Evolutionary conservation across 2,329 filamentous ascomycete species (phyloP), one percentile per base, ranked within the genome.

Genomic region (Trichoderma sp.): DNA sequence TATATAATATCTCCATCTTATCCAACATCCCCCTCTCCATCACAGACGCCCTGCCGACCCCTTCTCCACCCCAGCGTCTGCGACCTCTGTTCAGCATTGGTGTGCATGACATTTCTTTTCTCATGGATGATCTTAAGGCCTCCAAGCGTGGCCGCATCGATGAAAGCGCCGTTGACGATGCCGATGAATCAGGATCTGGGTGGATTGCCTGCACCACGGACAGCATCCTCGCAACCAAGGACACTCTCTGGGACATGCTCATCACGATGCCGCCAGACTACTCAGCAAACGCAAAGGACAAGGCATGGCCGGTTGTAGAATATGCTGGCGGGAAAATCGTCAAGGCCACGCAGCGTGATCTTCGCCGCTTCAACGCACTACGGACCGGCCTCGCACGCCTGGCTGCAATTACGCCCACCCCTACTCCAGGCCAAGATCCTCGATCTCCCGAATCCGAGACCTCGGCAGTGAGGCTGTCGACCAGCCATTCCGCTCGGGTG

Each of bases 191-290:
- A 27, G 84, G 84, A 35, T 80, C 85, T 15, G 92, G 93, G 45
- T 99, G 94, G 93, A 90, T 97, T 68, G 95, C 94, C 13, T 97
- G 94, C 78, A 97, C 94, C 3, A 98, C 94, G 2, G 95, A 99
- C 80, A 94, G 92, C 75, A 95, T 99, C 68, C 85, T 99, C 15
- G 89, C 88, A 56, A 91, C 92, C 78, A 98, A 98, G 80, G 87
- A 89, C 60, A 87, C 91, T 2, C 86, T 99, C 2, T 98, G 93
- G 84, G 95, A 99, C 76, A 85, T 97, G 73, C 86, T 97, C 45
- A 90, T 98, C 69, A 92, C 92, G 64, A 86, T 98, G 75, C 92
- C 93, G 0, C 84, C 88, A 1, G 78, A 85, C 6, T 82, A 90
- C 72, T 80, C 87, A 4, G 81, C 86, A 64, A 81, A 87, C 53